Evolutionary conservation across 345 rosid genomes (phyloP).

Genomic region (Adansonia digitata): DNA sequence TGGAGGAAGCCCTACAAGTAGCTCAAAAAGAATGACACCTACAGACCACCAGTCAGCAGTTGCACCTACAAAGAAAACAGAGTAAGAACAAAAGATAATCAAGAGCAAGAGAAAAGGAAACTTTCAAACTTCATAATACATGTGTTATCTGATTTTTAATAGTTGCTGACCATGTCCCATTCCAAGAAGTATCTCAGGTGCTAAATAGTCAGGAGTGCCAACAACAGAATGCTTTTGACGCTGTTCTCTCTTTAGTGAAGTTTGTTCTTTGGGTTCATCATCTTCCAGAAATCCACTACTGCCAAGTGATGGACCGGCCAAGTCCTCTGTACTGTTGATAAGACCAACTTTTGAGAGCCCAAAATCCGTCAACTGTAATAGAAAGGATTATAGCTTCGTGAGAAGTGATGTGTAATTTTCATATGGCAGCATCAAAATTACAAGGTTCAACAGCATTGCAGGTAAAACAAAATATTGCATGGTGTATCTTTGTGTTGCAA

Average conservation of each 20-base stretch:
- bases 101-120: not conserved
- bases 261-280: conserved; percentile 42
- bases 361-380: conserved; percentile 94
- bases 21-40: conserved; percentile 84
- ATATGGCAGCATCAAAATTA: not conserved
- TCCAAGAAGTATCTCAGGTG: conserved; percentile 99
- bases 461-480: not conserved
- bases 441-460: not conserved
- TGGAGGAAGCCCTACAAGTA: conserved; percentile 91
- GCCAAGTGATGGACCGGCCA: conserved; percentile 64
- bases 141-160: not conserved
- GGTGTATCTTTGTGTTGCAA: conserved; percentile 3
- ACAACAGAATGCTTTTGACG: conserved; percentile 72
- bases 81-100: conserved; percentile 12
- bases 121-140: not conserved
- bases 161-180: conserved; percentile 79
- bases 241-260: conserved; percentile 44
- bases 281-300: conserved; percentile 48
- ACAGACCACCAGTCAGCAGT: conserved; percentile 99
- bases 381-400: conserved; percentile 28
- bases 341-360: conserved; percentile 98
- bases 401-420: conserved; percentile 5
- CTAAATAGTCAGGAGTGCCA: conserved; percentile 98
- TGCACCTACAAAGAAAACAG: conserved; percentile 47
- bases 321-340: conserved; percentile 92